phyloP scores from a whole-genome alignment of 2,329 filamentous ascomycete genomes.

The Scedosporium boydii region DNA sequence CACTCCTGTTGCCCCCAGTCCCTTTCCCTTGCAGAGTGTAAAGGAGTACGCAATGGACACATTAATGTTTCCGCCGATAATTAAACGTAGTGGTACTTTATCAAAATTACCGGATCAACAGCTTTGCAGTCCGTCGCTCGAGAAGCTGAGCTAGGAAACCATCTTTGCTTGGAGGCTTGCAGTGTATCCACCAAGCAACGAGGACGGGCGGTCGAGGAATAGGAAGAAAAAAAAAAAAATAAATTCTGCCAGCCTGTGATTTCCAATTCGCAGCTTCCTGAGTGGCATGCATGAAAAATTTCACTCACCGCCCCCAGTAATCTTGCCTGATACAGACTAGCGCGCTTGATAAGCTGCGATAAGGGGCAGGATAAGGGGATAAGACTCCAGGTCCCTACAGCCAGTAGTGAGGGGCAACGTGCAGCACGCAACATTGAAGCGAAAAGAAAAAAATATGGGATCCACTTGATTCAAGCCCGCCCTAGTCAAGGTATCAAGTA shows the following conservation, averaged over 20 bases:
- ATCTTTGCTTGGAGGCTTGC: not conserved
- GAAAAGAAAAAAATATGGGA: not conserved
- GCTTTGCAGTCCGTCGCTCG: no score
- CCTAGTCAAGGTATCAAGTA: not conserved
- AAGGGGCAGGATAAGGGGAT: not conserved
- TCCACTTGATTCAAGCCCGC: not conserved
- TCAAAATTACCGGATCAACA: no score
- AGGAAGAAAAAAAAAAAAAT: not conserved
- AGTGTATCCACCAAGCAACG: not conserved
- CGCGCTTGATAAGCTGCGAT: slow-evolving; percentile 3
- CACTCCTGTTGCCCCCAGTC: no score
- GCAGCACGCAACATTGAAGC: not conserved
- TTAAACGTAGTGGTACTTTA: no score
- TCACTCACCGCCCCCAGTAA: slow-evolving; percentile 5
- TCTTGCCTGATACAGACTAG: not conserved
- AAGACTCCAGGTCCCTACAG: not conserved
- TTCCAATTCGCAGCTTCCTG: not conserved
- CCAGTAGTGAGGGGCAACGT: slow-evolving; percentile 6
- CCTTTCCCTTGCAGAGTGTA: no score
- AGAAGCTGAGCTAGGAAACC: not conserved
- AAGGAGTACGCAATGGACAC: no score
- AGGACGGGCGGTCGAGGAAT: not conserved
- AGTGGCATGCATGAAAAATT: slow-evolving; percentile 1
- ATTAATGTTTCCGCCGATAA: no score
- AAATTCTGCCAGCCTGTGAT: slow-evolving; percentile 3